A percentile compares a stretch with the other conserved stretches of the same genome.
Conservation (phyloP, 75 land plant genomes). For the Picea glauca region DNA sequence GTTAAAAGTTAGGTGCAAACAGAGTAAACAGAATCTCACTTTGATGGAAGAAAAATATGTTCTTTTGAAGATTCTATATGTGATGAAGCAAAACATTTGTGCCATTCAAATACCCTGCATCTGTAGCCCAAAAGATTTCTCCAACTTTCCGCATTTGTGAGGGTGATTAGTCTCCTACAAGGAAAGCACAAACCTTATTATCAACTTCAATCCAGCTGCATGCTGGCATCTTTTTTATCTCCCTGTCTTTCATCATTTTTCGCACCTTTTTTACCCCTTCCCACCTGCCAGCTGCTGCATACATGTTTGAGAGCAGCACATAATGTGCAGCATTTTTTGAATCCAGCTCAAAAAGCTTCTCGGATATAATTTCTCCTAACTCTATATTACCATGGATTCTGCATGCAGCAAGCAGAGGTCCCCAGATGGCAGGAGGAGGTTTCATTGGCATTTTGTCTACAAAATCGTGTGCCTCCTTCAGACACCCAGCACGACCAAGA, state of each 20-base stretch:
- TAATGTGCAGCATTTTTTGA: conserved; percentile 8
- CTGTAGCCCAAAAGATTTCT: no score
- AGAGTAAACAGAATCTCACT: no score
- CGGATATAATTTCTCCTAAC: not conserved
- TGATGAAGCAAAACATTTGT: no score
- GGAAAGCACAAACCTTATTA: not conserved
- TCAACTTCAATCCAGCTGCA: conserved; percentile 7
- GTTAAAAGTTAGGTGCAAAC: no score
- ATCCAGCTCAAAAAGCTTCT: not conserved
- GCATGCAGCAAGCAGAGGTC: conserved; percentile 12
- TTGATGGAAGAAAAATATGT: no score
- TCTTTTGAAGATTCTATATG: no score
- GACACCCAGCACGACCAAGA: conserved; percentile 14
- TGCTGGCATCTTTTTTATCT: not conserved
- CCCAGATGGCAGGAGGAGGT: conserved; percentile 1
- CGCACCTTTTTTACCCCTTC: not conserved
- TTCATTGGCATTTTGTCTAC: conserved; percentile 8
- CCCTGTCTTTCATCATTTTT: not conserved
- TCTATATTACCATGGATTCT: conserved; percentile 6
- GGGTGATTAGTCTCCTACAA: not conserved
- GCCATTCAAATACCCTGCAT: no score
- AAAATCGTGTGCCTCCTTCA: conserved; percentile 3
- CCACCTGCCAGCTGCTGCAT: conserved; percentile 14
- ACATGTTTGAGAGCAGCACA: conserved; percentile 13
- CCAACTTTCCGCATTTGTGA: not conserved